These are phyloP conservation scores for Solanum hybrid DNA, from an alignment of 305 asterid species.

Conservation along the genomic window DNA sequence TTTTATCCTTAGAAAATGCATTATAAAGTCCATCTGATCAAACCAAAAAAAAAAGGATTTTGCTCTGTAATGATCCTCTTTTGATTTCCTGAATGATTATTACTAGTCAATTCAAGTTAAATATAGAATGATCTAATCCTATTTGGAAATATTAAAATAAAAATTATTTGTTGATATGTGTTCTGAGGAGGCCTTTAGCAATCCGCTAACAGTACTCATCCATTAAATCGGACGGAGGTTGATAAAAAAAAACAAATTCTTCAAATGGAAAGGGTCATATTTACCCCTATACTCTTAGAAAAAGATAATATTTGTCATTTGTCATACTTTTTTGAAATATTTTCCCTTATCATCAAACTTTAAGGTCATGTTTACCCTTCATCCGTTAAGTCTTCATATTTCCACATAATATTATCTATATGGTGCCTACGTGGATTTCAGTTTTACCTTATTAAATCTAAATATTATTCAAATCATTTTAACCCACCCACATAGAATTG, in stretches of 20 bases:
- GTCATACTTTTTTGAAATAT: neutral
- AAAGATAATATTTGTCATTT: neutral
- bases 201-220: neutral
- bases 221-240: neutral
- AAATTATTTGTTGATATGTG: no score
- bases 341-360: neutral
- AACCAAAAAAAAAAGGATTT: no score
- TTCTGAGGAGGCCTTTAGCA: neutral
- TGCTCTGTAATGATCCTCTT: no score
- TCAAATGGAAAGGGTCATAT: neutral
- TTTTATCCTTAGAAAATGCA: no score
- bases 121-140: neutral
- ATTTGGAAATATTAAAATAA: no score
- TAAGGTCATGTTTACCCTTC: neutral
- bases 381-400: neutral
- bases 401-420: neutral
- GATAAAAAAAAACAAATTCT: neutral
- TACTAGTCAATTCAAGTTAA: neutral
- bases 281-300: no score
- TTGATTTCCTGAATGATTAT: neutral
- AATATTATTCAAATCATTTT: no score
- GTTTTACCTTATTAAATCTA: neutral
- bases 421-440: neutral
- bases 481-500: neutral
- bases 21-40: no score